These are phyloP conservation scores for Cenchrus purpureus DNA, from an alignment of 176 grass and related monocot species.

Conservation along the genomic window DNA sequence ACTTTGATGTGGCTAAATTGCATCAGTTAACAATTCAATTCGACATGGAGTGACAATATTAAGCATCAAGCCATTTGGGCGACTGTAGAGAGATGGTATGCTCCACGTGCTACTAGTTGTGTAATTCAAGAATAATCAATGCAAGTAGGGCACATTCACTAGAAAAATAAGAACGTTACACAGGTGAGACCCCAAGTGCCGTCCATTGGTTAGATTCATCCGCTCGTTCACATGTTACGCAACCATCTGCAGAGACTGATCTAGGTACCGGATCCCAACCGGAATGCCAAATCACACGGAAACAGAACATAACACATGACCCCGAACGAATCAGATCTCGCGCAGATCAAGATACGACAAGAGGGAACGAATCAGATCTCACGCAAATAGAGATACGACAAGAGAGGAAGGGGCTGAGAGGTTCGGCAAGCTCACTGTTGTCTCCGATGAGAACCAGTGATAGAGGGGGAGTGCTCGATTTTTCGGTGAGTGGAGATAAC, in stretches of 20 bases:
- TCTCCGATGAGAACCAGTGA: conserved; percentile 55
- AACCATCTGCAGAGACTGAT: neutral
- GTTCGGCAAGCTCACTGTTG: conserved; percentile 42
- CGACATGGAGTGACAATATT: too few relatives aligned
- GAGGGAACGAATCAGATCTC: conserved; percentile 26
- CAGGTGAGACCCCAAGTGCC: neutral
- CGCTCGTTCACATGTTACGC: neutral
- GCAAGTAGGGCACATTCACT: neutral
- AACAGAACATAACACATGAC: neutral
- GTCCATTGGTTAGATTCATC: neutral
- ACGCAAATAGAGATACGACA: neutral
- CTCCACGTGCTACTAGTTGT: too few relatives aligned
- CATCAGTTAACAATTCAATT: too few relatives aligned
- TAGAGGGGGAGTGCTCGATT: too few relatives aligned
- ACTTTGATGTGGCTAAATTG: too few relatives aligned
- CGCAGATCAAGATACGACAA: neutral
- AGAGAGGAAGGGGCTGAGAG: neutral
- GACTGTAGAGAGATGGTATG: too few relatives aligned
- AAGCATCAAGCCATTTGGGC: too few relatives aligned
- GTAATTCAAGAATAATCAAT: neutral
- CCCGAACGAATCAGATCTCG: conserved; percentile 30
- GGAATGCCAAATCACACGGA: neutral
- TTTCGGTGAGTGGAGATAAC: too few relatives aligned
- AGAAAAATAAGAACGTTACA: neutral
- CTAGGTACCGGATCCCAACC: conserved; percentile 31